Base-by-base conservation (phyloP, 1,284 basidiomycete genomes). In the Sanguinoderma infundibulare region DNA sequence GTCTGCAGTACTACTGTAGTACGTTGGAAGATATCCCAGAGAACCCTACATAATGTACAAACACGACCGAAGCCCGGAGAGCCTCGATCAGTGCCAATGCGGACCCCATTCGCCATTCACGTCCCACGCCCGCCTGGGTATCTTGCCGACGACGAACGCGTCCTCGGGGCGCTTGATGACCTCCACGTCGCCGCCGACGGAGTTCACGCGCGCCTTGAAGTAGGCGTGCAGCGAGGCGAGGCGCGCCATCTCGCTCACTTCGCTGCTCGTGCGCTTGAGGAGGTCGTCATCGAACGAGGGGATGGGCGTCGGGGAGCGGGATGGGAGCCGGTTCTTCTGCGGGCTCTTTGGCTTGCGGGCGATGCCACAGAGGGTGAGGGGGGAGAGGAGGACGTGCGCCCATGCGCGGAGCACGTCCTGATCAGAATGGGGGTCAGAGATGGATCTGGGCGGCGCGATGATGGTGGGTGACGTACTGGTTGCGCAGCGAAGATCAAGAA, bases 401-500 rank as follows among this genome's bases (percentile, higher is more conserved):
- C 73, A 74, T 9, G 64, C 66, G 12, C 63, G 63, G 9, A 71
- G 44, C 44, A 73, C 59, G 34, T 68, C 67, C 69, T 73, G 36
- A 28, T 32, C 5, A n/a, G n/a, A n/a, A n/a, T n/a, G n/a, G 57
- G 34, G 4, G 20, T 32, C 34, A 24, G 35, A 12, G 53, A 42
- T n/a, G 5, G 34, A n/a, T 34, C 30, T 7, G 15, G 22, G 28
- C 24, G 14, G 28, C 4, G 30, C 9, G 15, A 17, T 36, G 8
- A 14, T 17, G 3, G 26, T 15, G 15, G 4, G 17, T 14, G 9
- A 58, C 68, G 10, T 61, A 74, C 73, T 3, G 57, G 57, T 39
- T 71, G 71, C 1, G 69, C 69, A 14, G 64, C 66, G 47, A 73
- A 72, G 6, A 70, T 59, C 28, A 71, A 22, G 62, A 72, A 74